A percentile compares a stretch with the other conserved stretches of the same genome.
These are phyloP conservation scores for Mayamaea pseudoterrestris DNA, from an alignment of 108 stramenopile genomes.

Conservation along the genomic window DNA sequence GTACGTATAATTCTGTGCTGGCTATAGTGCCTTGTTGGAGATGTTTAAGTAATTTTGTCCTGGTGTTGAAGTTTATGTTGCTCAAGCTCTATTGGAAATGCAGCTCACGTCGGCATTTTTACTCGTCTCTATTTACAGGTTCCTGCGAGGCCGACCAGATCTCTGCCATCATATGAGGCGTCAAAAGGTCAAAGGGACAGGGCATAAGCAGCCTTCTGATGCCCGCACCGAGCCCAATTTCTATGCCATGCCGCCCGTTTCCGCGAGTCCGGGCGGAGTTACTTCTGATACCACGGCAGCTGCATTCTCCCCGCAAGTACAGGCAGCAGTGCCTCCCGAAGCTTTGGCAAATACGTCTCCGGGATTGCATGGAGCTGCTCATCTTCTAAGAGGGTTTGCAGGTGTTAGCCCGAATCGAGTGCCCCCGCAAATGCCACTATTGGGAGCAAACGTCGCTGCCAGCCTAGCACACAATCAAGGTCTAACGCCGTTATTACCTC, in stretches of 20 bases:
- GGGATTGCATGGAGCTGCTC: constrained; percentile 39
- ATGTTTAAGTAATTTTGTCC: no score
- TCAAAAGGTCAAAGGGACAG: constrained; percentile 83
- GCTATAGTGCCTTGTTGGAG: no score
- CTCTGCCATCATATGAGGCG: constrained; percentile 67
- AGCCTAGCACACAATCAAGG: no score
- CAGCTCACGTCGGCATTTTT: no score
- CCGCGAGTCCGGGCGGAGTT: neutral
- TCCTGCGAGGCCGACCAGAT: constrained; percentile 63
- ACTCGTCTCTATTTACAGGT: constrained; percentile 80
- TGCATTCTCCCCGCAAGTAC: neutral
- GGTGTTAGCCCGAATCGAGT: no score
- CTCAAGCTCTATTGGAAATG: no score
- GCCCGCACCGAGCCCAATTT: constrained; percentile 73
- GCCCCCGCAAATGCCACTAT: no score
- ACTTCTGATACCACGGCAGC: neutral
- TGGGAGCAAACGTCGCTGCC: no score
- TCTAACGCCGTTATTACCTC: no score
- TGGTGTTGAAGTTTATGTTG: no score
- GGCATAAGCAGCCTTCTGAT: constrained; percentile 82
- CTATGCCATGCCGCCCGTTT: constrained; percentile 47
- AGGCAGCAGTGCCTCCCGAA: neutral
- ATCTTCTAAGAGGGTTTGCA: constrained; percentile 31
- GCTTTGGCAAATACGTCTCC: constrained; percentile 10
- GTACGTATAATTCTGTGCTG: no score